Base-by-base conservation (phyloP, 2,329 filamentous ascomycete species). In the Macrophomina tecta region DNA sequence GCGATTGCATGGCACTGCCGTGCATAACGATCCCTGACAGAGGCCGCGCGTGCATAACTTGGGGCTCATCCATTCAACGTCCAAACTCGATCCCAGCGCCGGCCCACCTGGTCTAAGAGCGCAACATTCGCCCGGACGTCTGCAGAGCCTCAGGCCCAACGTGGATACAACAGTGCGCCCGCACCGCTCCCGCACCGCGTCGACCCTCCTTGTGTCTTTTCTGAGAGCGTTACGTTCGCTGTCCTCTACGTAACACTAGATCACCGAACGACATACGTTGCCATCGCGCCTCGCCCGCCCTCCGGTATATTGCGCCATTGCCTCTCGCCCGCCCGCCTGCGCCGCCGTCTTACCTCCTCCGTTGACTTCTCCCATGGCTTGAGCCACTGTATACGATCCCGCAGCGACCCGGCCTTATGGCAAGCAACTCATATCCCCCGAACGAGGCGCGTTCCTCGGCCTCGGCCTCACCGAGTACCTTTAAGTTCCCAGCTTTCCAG, bases 401-500 rank as follows among this genome's bases (percentile, higher is more conserved):
- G 32, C 53, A 65, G 45, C 55, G 46, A 68, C 34, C 42, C 45
- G 48, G 49, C 64, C 53, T 56, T 48, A 67, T 67, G 67, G 65
- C 67, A 36, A 67, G 42, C 56, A 55, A 51, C 49, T 60, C 65
- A 36, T 32, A 51, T 12, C 12, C 55, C 28, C 30, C 18, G 36
- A 56, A 32, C 60, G 67, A 62, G 64, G 64, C 58, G 32, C 55
- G 38, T 48, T 64, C 64, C 52, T 58, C 67, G 32, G 53, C 60
- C 51, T 51, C 48, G 42, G 71, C 69, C 55, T 72, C 73, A 67
- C 73, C 72, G 63, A 70, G 75, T 69, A 82, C 76, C 12, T 79
- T 79, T 73, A 81, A 80, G 68, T 83, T 83, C 72, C 81, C 81
- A 46, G 75, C 81, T 69, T 80, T 83, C 70, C 76, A 80, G 68